Evolutionary conservation across 2,329 filamentous ascomycete genomes (phyloP).

Genomic region (Penicillium carneum): DNA sequence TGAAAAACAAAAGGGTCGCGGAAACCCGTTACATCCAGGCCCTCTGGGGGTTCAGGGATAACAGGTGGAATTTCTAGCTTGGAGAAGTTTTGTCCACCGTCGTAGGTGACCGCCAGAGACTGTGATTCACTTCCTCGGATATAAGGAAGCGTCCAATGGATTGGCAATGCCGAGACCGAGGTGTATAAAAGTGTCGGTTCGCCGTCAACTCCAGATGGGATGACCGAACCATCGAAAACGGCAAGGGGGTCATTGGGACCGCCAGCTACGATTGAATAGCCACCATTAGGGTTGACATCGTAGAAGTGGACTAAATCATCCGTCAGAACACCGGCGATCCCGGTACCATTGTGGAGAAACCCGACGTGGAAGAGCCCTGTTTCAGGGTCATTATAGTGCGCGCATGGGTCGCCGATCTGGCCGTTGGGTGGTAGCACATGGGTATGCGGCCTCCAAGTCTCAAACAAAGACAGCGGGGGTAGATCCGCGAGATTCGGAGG

Average conservation of each 20-base stretch:
- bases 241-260: background rate
- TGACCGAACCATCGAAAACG: background rate
- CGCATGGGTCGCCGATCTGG: conserved; percentile 1
- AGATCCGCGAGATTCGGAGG: background rate
- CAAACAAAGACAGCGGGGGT: background rate
- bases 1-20: background rate
- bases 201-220: background rate
- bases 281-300: background rate
- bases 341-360: background rate
- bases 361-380: background rate
- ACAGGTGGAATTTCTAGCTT: background rate
- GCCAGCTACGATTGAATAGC: background rate
- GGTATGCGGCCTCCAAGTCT: background rate
- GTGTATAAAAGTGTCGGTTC: background rate
- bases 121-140: background rate
- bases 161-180: background rate
- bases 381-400: background rate
- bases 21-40: background rate
- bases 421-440: background rate
- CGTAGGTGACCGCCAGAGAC: background rate
- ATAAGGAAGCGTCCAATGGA: background rate
- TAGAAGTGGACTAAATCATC: background rate
- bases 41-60: background rate
- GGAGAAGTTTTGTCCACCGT: background rate
- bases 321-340: background rate